A percentile compares a stretch with the other conserved stretches of the same genome.
phyloP scores from a whole-genome alignment of 768 basidiomycete species.

The Amanita rimosa region DNA sequence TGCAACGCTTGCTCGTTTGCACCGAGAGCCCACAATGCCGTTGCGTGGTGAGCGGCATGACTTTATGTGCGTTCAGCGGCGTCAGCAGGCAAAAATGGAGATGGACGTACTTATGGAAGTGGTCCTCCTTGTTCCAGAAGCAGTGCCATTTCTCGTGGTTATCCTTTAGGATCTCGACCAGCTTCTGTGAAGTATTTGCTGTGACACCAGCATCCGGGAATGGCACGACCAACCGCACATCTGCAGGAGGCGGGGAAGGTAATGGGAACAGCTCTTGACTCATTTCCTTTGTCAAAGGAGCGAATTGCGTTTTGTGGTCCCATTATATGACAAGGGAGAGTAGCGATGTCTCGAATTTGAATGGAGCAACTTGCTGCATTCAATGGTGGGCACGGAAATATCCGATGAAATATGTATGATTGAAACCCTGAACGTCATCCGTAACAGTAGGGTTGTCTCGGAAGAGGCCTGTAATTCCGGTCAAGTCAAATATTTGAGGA shows the following conservation, averaged over 20 bases:
- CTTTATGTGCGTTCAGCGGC: conserved; percentile 8
- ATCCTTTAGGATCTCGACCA: conserved; percentile 28
- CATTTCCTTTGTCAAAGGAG: not conserved
- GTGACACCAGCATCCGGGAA: conserved; percentile 15
- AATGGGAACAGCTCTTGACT: not conserved
- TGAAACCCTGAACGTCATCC: too few relatives aligned
- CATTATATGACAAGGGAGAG: not conserved
- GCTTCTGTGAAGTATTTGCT: conserved; percentile 15
- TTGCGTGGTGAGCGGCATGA: conserved; percentile 15
- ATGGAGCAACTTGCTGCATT: not conserved
- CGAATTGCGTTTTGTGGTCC: not conserved
- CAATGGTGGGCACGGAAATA: too few relatives aligned
- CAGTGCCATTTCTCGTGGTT: conserved; percentile 37
- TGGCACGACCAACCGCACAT: not conserved
- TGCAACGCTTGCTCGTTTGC: conserved; percentile 22
- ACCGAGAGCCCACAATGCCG: conserved; percentile 19
- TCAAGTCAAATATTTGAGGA: too few relatives aligned
- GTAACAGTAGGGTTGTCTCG: too few relatives aligned
- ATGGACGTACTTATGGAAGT: conserved; percentile 36
- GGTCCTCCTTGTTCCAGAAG: conserved; percentile 29
- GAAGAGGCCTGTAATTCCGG: too few relatives aligned
- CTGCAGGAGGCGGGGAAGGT: not conserved
- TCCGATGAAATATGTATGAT: too few relatives aligned
- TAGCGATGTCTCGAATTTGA: not conserved
- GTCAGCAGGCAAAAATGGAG: too few relatives aligned